A percentile compares a stretch with the other conserved stretches of the same genome.
phyloP scores from a whole-genome alignment of 177 flowering plant genomes.

The Tripterygium wilfordii region DNA sequence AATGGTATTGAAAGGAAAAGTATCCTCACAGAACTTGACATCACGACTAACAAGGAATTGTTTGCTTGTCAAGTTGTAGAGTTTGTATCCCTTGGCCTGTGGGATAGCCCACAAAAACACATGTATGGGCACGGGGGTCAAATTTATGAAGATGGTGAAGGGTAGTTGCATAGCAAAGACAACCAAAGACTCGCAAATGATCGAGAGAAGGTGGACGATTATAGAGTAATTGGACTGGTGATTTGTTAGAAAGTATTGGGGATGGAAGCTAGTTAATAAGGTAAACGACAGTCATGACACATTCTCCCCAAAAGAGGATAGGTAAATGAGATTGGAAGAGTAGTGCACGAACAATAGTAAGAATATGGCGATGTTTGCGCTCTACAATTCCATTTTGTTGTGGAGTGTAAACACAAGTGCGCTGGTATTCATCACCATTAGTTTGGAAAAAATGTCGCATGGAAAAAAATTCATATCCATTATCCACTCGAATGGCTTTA shows the following conservation, averaged over 20 bases:
- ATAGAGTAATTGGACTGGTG: not conserved
- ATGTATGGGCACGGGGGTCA: constrained; percentile 4
- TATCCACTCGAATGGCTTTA: constrained; percentile 2
- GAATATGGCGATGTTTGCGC: constrained; percentile 5
- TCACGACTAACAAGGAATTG: constrained; percentile 6
- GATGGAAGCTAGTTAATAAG: not conserved
- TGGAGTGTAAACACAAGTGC: constrained; percentile 6
- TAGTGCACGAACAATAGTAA: constrained; percentile 1
- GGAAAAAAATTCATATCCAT: constrained; percentile 6
- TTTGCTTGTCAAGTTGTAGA: not conserved
- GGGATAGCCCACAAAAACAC: constrained; percentile 1
- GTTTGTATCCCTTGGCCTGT: constrained; percentile 2
- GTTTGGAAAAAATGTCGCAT: not conserved
- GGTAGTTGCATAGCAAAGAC: constrained; percentile 2
- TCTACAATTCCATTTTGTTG: constrained; percentile 7
- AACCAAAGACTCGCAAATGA: no score
- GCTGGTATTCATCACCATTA: constrained; percentile 4
- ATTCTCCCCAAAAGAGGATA: constrained; percentile 7
- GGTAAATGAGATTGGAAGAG: constrained; percentile 1
- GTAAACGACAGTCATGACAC: constrained; percentile 1
- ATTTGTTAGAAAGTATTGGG: not conserved
- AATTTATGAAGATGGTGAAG: not conserved
- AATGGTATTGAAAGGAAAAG: not conserved
- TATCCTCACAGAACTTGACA: constrained; percentile 4
- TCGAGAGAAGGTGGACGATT: constrained; percentile 4